A percentile compares a stretch with the other conserved stretches of the same genome.
phyloP scores from a whole-genome alignment of 345 rosid genomes.

The Crucihimalaya himalaica region DNA sequence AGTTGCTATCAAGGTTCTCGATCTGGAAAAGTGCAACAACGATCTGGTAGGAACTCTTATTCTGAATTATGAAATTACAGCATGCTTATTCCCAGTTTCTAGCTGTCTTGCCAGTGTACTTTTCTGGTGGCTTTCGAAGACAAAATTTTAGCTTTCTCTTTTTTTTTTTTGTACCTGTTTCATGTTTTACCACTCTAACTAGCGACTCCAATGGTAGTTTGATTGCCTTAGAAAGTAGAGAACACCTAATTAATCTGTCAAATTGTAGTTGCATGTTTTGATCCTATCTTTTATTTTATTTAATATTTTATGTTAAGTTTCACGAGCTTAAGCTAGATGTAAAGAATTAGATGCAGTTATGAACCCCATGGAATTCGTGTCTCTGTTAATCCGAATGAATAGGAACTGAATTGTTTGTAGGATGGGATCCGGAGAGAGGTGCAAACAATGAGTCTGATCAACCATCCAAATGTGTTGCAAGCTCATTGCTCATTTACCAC shows the following conservation, averaged over 20 bases:
- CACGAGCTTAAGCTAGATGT: conserved; percentile 24
- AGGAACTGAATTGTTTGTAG: conserved; percentile 48
- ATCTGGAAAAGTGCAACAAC: conserved; percentile 93
- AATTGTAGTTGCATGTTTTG: conserved; percentile 24
- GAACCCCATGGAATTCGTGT: not conserved
- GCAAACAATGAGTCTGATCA: conserved; percentile 88
- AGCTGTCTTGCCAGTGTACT: conserved; percentile 13
- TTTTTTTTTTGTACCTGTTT: not conserved
- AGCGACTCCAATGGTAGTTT: conserved; percentile 16
- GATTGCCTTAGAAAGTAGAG: conserved; percentile 9
- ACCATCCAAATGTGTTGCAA: conserved; percentile 80
- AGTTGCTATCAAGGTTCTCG: conserved; percentile 96
- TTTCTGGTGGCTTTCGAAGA: not conserved
- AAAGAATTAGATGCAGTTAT: conserved; percentile 3
- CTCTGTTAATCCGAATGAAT: conserved; percentile 28
- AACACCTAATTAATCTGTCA: conserved; percentile 1
- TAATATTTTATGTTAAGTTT: conserved; percentile 9
- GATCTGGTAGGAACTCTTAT: conserved; percentile 61
- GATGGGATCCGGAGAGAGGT: conserved; percentile 97
- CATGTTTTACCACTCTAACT: not conserved
- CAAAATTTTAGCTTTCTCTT: not conserved
- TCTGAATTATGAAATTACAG: conserved; percentile 8
- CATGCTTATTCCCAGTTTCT: conserved; percentile 13
- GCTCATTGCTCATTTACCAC: conserved; percentile 92
- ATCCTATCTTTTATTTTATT: not conserved